Evolutionary conservation across 176 grass and related monocot species (phyloP).

Genomic region (Musa troglodytarum): DNA sequence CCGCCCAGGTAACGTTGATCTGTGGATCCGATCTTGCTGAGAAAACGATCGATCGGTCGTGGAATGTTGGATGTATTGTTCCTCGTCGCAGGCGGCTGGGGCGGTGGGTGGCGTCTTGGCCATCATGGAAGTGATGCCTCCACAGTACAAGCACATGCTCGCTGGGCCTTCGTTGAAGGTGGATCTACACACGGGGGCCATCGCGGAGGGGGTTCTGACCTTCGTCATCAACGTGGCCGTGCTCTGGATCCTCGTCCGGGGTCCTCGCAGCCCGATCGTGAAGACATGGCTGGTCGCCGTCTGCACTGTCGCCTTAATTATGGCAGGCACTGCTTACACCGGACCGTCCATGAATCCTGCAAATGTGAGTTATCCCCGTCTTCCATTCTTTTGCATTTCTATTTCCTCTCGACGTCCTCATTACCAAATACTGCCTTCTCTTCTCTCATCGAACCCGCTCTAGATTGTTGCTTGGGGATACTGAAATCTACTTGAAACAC

Average conservation of each 20-base stretch:
- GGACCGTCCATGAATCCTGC: slow-evolving; percentile 81
- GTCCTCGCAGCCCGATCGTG: slow-evolving; percentile 37
- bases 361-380: slow-evolving; percentile 30
- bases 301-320: slow-evolving; percentile 38
- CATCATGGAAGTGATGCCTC: slow-evolving; percentile 47
- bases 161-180: slow-evolving; percentile 53
- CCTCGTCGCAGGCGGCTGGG: slow-evolving; percentile 33
- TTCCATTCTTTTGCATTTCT: neutral
- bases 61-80: neutral
- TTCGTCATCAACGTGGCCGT: slow-evolving; percentile 52
- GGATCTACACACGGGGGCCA: slow-evolving; percentile 48
- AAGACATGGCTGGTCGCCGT: slow-evolving; percentile 46
- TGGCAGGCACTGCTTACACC: slow-evolving; percentile 45
- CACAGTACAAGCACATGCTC: slow-evolving; percentile 51
- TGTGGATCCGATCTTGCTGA: too few relatives aligned
- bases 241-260: slow-evolving; percentile 46
- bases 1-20: slow-evolving; percentile 39
- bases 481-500: too few relatives aligned
- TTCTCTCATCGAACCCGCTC: too few relatives aligned
- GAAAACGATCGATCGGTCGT: too few relatives aligned
- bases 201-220: slow-evolving; percentile 52
- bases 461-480: too few relatives aligned
- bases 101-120: slow-evolving; percentile 57
- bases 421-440: too few relatives aligned
- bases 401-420: too few relatives aligned